phyloP scores from a whole-genome alignment of 805 yeast genomes.

The Yamadazyma phyllophila region DNA sequence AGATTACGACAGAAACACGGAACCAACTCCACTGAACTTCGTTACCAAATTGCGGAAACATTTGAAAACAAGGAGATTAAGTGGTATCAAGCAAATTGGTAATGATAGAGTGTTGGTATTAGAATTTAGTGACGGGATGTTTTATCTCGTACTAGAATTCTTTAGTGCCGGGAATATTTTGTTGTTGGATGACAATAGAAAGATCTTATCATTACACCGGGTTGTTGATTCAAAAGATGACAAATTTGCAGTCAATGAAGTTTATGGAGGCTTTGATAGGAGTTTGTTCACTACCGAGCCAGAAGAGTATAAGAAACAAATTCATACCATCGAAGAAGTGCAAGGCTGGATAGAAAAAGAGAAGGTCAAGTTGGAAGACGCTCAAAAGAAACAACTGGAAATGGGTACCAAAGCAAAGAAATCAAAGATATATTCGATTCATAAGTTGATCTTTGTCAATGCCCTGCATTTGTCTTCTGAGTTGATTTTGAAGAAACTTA shows the following conservation, averaged over 20 bases:
- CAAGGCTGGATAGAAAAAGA: slow-evolving; percentile 39
- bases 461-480: slow-evolving; percentile 79
- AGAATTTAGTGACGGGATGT: slow-evolving; percentile 79
- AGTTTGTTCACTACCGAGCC: slow-evolving; percentile 33
- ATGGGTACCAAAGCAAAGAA: slow-evolving; percentile 20
- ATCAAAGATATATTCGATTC: slow-evolving; percentile 58
- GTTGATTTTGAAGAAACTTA: slow-evolving; percentile 60
- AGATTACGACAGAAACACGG: slow-evolving; percentile 75
- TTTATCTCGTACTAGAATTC: slow-evolving; percentile 79
- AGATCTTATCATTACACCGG: slow-evolving; percentile 73
- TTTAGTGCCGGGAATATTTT: slow-evolving; percentile 93
- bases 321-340: slow-evolving; percentile 30
- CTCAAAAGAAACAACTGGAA: slow-evolving; percentile 1
- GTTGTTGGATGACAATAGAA: slow-evolving; percentile 64
- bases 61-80: slow-evolving; percentile 73
- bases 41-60: slow-evolving; percentile 85
- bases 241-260: slow-evolving; percentile 71
- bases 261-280: slow-evolving; percentile 60
- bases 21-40: slow-evolving; percentile 81
- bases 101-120: slow-evolving; percentile 82
- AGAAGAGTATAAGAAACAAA: slow-evolving; percentile 10
- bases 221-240: slow-evolving; percentile 70
- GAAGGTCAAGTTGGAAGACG: slow-evolving; percentile 22
- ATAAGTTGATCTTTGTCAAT: slow-evolving; percentile 64
- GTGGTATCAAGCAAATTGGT: slow-evolving; percentile 69